Evolutionary conservation across 2,329 filamentous ascomycete genomes (phyloP), one percentile per base, ranked within the genome.

Genomic region (Colletotrichum theobromicola): DNA sequence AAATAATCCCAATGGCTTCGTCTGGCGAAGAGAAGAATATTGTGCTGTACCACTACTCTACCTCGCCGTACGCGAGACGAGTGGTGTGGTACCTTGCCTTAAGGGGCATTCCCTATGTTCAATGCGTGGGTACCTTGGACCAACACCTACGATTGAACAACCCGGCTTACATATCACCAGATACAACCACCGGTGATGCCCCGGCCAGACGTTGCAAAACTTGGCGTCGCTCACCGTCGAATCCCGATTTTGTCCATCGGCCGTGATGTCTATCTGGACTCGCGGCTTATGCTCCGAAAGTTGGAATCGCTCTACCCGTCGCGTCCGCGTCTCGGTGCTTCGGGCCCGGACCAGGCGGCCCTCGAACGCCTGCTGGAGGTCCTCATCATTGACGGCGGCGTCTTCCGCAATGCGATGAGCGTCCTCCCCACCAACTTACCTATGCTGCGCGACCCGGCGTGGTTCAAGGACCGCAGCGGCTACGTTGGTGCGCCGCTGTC

Each of bases 171-270:
- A 72, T 28, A 5, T 15, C 32, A 32, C 28, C 75, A 93, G 92
- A 82, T 91, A 64, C 93, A 95, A 90, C 92, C 93, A 0, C 84
- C 86, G 4, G 87, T 89, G 37, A 85, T 94, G 80, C 93, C 93
- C 8, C 91, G 93, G 30, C 92, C 92, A 1, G 92, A 94, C 80
- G 80, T 94, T 16, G 82, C 85, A 21, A 84, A 85, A 2, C 87
- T 95, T 16, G 92, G 91, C 30, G 87, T 94, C 69, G 84, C 86
- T 8, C 93, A 95, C 83, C 89, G 93, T 5, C 92, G 93, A 72
- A 94, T 94, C 71, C 93, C 93, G 2, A 79, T 95, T 65, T 83
- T 95, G 65, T 84, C 90, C 26, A 91, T 94, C 77, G 93, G 92
- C 18, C 86, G 89, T 7, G 90, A 94, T 79, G 84, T 95, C 57